These are phyloP conservation scores for Colletotrichum lentis DNA, from an alignment of 2,329 filamentous ascomycete species.

Conservation along the genomic window DNA sequence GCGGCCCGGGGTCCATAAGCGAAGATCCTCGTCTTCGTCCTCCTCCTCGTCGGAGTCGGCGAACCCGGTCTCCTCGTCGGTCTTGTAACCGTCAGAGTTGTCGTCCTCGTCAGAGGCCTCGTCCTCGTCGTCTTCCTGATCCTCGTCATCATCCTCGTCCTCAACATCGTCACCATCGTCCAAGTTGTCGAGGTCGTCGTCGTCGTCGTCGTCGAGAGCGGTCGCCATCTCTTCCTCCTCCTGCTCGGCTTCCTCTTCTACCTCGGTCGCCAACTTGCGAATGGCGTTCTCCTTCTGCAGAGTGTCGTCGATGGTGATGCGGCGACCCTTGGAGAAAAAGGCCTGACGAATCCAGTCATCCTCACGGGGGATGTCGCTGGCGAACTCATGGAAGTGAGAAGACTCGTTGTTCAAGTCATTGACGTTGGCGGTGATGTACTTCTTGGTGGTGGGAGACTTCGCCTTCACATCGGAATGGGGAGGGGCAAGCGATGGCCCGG, in stretches of 20 bases:
- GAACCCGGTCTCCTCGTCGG: conserved; percentile 74
- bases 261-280: conserved; percentile 84
- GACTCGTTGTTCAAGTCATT: conserved; percentile 62
- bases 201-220: conserved; percentile 53
- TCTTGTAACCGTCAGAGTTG: conserved; percentile 75
- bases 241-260: conserved; percentile 83
- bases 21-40: conserved; percentile 71
- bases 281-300: conserved; percentile 90
- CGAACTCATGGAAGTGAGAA: conserved; percentile 88
- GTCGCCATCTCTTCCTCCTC: conserved; percentile 71
- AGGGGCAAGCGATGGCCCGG: conserved; percentile 42
- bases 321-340: conserved; percentile 67
- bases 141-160: conserved; percentile 62
- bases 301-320: conserved; percentile 89
- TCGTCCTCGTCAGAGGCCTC: conserved; percentile 64
- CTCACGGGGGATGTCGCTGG: conserved; percentile 79
- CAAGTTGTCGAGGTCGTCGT: conserved; percentile 58
- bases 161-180: conserved; percentile 62
- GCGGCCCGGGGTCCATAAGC: conserved; percentile 63
- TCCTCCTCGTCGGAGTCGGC: conserved; percentile 74
- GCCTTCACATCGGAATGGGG: conserved; percentile 52
- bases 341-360: conserved; percentile 90
- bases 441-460: conserved; percentile 50
- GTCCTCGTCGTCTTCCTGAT: conserved; percentile 59
- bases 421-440: conserved; percentile 61